Percentiles rank a stretch among this genome's conserved stretches.
Evolutionary conservation across 1,139 yeast genomes (phyloP).

Genomic region (Protomyces pachydermus): DNA sequence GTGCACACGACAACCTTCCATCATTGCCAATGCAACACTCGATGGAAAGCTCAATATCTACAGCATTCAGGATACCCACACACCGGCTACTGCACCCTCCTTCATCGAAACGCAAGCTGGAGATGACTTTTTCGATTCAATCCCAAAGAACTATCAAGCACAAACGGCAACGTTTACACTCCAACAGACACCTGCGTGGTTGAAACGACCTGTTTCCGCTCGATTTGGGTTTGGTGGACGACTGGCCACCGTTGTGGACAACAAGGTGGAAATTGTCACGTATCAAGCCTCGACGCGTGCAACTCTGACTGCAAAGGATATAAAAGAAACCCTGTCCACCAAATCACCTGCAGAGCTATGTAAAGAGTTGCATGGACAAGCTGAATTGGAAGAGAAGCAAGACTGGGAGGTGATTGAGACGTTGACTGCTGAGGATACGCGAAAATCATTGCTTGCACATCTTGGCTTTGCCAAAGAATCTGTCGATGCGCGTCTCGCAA

Average conservation of each 20-base stretch:
- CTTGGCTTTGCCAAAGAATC: constrained; percentile 35
- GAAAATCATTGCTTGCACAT: constrained; percentile 36
- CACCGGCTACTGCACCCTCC: constrained; percentile 32
- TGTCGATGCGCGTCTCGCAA: constrained; percentile 31
- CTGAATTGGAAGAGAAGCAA: constrained; percentile 49
- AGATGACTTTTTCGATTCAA: constrained; percentile 81
- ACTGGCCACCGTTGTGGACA: constrained; percentile 53
- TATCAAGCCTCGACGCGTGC: constrained; percentile 36
- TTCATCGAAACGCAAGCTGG: constrained; percentile 50
- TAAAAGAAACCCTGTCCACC: constrained; percentile 56
- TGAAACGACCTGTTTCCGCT: constrained; percentile 67
- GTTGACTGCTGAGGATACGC: constrained; percentile 52
- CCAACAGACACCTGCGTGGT: constrained; percentile 87
- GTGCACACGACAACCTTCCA: constrained; percentile 82
- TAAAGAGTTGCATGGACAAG: constrained; percentile 47
- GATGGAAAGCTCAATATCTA: constrained; percentile 83
- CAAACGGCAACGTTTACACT: constrained; percentile 48
- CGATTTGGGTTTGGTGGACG: constrained; percentile 94
- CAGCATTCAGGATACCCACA: constrained; percentile 70
- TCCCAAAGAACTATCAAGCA: constrained; percentile 42
- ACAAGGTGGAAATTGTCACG: constrained; percentile 49
- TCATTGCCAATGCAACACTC: constrained; percentile 88
- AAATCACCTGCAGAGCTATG: constrained; percentile 55
- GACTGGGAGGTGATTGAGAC: constrained; percentile 76
- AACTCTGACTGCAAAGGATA: constrained; percentile 44